phyloP scores from a whole-genome alignment of 495 filamentous ascomycete species.

The Penicillium cosmopolitanum region DNA sequence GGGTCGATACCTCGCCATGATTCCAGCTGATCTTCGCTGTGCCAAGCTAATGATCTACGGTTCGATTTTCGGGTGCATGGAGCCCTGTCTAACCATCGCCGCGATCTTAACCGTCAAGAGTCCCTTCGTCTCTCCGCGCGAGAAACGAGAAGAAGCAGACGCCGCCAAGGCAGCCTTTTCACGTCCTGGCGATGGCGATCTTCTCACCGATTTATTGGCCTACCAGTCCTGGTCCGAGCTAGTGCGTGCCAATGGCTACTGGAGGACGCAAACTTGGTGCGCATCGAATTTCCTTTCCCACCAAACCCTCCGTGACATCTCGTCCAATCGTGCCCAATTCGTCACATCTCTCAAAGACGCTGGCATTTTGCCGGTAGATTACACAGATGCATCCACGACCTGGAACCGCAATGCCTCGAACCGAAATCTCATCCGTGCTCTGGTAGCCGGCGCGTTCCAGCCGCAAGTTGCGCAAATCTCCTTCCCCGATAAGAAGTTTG shows the following conservation, averaged over 20 bases:
- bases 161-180: constrained; percentile 76
- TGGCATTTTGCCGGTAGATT: constrained; percentile 68
- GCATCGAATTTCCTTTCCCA: constrained; percentile 84
- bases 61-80: constrained; percentile 88
- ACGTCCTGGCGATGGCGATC: constrained; percentile 71
- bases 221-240: constrained; percentile 79
- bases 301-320: constrained; percentile 83
- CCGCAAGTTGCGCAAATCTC: constrained; percentile 90
- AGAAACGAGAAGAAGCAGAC: constrained; percentile 80
- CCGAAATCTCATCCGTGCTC: constrained; percentile 73
- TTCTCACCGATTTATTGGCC: constrained; percentile 82
- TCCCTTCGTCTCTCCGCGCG: constrained; percentile 81
- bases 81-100: constrained; percentile 86
- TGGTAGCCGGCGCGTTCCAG: constrained; percentile 89
- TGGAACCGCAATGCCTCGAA: constrained; percentile 58
- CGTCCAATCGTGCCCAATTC: constrained; percentile 83
- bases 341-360: constrained; percentile 83
- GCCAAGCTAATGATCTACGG: constrained; percentile 96
- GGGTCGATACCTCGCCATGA: constrained; percentile 87
- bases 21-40: constrained; percentile 90
- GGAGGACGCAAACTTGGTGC: constrained; percentile 76
- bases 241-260: constrained; percentile 57
- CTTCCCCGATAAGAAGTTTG: constrained; percentile 94
- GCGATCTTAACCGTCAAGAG: constrained; percentile 82
- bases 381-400: constrained; percentile 34